Evolutionary conservation across 306 rosid genomes (phyloP), one percentile per base, ranked within the genome.

Genomic region (Fragaria iinumae): DNA sequence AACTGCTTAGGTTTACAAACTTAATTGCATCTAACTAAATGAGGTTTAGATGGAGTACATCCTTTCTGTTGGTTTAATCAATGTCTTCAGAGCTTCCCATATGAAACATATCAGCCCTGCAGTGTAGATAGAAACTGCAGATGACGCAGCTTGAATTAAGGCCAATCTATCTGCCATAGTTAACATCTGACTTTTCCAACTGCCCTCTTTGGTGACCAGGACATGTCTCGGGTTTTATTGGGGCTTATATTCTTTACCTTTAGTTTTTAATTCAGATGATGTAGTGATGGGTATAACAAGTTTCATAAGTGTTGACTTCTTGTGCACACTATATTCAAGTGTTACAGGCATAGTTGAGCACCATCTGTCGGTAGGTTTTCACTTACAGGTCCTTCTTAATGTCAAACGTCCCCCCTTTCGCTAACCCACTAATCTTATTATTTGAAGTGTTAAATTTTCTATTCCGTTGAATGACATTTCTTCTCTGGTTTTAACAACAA

Each of bases 381-480:
- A 41, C 44, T 39, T 41, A 8, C 44, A 41, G 7, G 44, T 41
- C 8, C 6, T 36, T 20, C 29, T 13, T 52, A 16, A 36, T 63
- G 68, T 4, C 18, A 27, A 64, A 64, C 7, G 10, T 34, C 4
- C 32, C 52, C 32, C 11, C 32, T 67, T n/a, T 63, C 29, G 43
- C 68, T 16, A 16, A 16, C 3, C 8, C 9, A 8, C 27, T 65
- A 0, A 36, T 65, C 10, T 41, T 41, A 59, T 60, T 69, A 11
- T 62, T 11, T 65, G 57, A 76, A 32, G 70, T 79, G 47, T 67
- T 50, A 36, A 34, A 7, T 49, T 73, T 21, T 9, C 18, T 71
- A 70, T 41, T 52, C 5, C 39, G 73, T 70, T 76, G 11, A 57
- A 73, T 80, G 73, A 50, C 39, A 52, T 52, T 11, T 39, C 8